Base-by-base conservation (phyloP, 1,139 yeast species). In the Suhomyces yuchorum region DNA sequence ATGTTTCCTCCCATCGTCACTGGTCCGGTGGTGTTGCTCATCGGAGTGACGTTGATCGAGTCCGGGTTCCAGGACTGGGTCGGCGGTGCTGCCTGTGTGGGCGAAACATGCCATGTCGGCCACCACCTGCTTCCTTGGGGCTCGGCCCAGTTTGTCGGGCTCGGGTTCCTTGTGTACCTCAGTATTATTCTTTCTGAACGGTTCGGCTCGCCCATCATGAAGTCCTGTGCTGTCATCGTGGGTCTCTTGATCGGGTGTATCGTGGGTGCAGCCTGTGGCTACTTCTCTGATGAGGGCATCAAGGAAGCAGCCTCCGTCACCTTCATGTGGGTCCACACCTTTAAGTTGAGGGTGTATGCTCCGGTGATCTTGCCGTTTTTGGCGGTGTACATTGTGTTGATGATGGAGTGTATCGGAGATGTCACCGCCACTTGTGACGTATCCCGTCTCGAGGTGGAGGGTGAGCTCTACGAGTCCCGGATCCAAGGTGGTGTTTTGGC, bases 191-290 rank as follows among this genome's bases (percentile, higher is more conserved):
- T 88, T 33, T 80, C 87, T 56, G 97, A 91, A 66, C 82, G 82
- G 62, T 90, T 87, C 77, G 97, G 97, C 26, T 82, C 96, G n/a
- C 97, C 97, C 49, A 86, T 90, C 57, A 87, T 90, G 95, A 88
- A 87, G 65, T 87, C 96, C 8, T 88, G 96, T 75, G 93, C 96
- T 0, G 96, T 90, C 42, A 87, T 90, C 56, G 70, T 85, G 37
- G 97, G 97, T 43, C 75, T 90, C 52, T 70, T 90, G 44, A 82
- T 89, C 39, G 97, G 97, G 35, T 89, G 96, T 72, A 87, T 90
- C 53, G 95, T 90, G 47, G 96, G 95, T 36, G 96, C 93, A 47
- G 96, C 93, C 9, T 81, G 88, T 66, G 95, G 96, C 18, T 90
- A 91, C 71, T 90, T 90, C 63, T 76, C 78, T 50, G 70, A 73